These are phyloP conservation scores for Sporisorium iseilematis-ciliati DNA, from an alignment of 1,284 basidiomycete species.

Conservation along the genomic window DNA sequence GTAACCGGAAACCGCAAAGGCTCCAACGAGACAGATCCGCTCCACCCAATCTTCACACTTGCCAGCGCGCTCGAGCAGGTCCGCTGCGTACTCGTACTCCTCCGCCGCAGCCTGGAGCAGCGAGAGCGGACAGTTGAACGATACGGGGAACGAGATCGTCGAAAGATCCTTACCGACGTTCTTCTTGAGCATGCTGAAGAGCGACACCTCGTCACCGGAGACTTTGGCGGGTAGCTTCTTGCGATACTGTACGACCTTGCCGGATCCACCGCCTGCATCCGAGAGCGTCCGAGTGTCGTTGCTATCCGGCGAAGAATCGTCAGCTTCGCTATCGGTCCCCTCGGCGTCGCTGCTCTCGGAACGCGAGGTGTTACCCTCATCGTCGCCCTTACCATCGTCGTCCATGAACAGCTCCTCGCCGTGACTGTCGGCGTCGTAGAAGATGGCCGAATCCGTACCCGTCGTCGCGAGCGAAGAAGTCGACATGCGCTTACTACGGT, in stretches of 20 bases:
- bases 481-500: conserved; percentile 40
- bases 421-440: conserved; percentile 65
- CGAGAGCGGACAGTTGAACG: conserved; percentile 69
- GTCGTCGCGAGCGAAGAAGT: conserved; percentile 55
- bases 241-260: conserved; percentile 54
- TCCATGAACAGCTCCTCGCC: conserved; percentile 51
- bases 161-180: conserved; percentile 75
- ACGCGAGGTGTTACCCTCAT: conserved; percentile 52
- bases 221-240: conserved; percentile 75
- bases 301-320: conserved; percentile 36
- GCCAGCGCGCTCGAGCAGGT: conserved; percentile 64
- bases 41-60: conserved; percentile 62
- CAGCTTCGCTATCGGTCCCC: conserved; percentile 69
- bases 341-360: conserved; percentile 60
- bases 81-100: conserved; percentile 68
- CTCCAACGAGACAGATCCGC: conserved; percentile 62
- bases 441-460: conserved; percentile 59
- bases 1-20: conserved; percentile 67
- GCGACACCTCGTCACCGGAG: conserved; percentile 83
- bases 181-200: conserved; percentile 88
- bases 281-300: conserved; percentile 37
- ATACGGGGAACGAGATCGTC: conserved; percentile 70
- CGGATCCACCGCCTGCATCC: conserved; percentile 11
- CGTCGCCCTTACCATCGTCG: conserved; percentile 46
- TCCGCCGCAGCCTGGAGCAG: conserved; percentile 67